Base-by-base conservation (phyloP, 768 basidiomycete genomes). In the Terana coerulea region DNA sequence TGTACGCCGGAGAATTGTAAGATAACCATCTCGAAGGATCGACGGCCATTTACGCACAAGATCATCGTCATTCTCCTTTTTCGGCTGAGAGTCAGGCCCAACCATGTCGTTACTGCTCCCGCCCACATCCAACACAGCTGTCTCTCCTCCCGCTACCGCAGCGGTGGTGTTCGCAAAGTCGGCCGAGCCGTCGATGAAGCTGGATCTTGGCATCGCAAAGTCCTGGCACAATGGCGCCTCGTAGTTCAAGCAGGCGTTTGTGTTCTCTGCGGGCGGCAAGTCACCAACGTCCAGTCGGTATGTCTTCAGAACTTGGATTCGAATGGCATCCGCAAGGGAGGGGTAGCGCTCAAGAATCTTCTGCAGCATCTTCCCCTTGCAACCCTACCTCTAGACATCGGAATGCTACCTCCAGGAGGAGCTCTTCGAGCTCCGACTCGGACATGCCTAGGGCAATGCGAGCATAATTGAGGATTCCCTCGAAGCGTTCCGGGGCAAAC, bases 331-430 rank as follows among this genome's bases (percentile, higher is more conserved):
- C 22, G 71, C 68, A 35, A 87, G 65, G 41, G 52, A 64, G 10
- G 72, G 70, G 61, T 77, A 75, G 3, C 57, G 59, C 2, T 84
- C 80, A 19, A 71, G 72, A 26, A 90, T 71, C 56, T 70, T 76
- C 61, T 78, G 76, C 51, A 91, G 64, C 52, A 88, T 78, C 66
- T 81, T 84, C 17, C 88, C 88, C 81, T 73, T 78, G 74, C 81
- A 83, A n/a, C 8, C 80, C 77, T 44, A 82, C 73, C 61, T 80
- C 81, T 44, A 89, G 66, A 62, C 81, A 85, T 49, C 72, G 73
- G 44, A 72, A 63, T 6, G 79, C 77, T 31, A 87, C 79, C n/a
- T 86, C 81, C 58, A 76, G 71, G 8, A 83, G 71, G 24, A 88
- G 69, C 6, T 64, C 63, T 41, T 69, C 67, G 24, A 80, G 64